Evolutionary conservation across 176 grass and related monocot genomes (phyloP).

Genomic region (Zea mays): DNA sequence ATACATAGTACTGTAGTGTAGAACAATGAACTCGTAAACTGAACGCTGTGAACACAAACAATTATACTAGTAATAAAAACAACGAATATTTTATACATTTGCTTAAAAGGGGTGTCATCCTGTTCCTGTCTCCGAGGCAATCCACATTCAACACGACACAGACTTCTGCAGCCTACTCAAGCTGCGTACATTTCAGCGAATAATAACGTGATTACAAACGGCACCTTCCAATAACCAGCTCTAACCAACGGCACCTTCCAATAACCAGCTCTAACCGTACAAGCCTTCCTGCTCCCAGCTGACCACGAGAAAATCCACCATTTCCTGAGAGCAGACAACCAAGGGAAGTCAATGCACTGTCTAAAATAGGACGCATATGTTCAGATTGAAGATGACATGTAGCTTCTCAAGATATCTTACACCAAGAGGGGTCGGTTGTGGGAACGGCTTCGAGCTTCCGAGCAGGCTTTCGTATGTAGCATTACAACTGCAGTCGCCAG

Average conservation of each 20-base stretch:
- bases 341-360: background rate
- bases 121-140: conserved; percentile 25
- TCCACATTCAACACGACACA: conserved; percentile 40
- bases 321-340: conserved; percentile 65
- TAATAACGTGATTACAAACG: conserved; percentile 7
- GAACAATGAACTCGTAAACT: background rate
- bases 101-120: conserved; percentile 32
- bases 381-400: background rate
- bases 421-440: conserved; percentile 67
- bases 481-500: conserved; percentile 63
- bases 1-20: background rate
- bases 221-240: conserved; percentile 19
- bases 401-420: conserved; percentile 45
- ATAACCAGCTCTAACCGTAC: conserved; percentile 61
- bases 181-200: conserved; percentile 11
- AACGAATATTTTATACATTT: conserved; percentile 45
- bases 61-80: background rate
- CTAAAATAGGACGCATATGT: background rate
- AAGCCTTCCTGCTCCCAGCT: conserved; percentile 93
- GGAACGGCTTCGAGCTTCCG: conserved; percentile 78
- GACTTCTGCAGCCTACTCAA: conserved; percentile 13
- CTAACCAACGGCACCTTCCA: conserved; percentile 49
- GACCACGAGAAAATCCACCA: conserved; percentile 89
- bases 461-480: conserved; percentile 87
- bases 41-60: background rate